Evolutionary conservation across 305 asterid species (phyloP).

Genomic region (Solanum hybrid): DNA sequence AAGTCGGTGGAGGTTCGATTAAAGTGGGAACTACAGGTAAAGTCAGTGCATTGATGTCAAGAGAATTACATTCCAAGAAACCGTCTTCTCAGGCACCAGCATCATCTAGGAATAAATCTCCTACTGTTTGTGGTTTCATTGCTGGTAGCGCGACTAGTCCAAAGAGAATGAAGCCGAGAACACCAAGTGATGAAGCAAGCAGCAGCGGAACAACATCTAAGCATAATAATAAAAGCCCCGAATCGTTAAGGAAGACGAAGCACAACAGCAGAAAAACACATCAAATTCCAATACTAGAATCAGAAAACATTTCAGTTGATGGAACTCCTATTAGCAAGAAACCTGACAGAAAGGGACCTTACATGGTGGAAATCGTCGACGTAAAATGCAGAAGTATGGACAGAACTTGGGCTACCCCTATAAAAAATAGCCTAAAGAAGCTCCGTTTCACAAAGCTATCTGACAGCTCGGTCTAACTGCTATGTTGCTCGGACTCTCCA

Average conservation of each 20-base stretch:
- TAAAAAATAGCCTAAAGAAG: slow-evolving; percentile 18
- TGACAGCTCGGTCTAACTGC: neutral
- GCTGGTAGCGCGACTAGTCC: slow-evolving; percentile 23
- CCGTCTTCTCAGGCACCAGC: slow-evolving; percentile 26
- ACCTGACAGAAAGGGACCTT: slow-evolving; percentile 9
- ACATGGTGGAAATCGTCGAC: slow-evolving; percentile 14
- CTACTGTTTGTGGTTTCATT: slow-evolving; percentile 16
- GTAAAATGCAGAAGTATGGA: slow-evolving; percentile 13
- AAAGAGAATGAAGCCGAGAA: slow-evolving; percentile 25
- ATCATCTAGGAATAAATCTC: slow-evolving; percentile 2
- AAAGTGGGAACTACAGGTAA: slow-evolving; percentile 73
- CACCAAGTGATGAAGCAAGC: slow-evolving; percentile 19
- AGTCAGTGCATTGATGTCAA: slow-evolving; percentile 66
- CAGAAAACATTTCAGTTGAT: slow-evolving; percentile 10
- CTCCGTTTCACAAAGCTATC: slow-evolving; percentile 21
- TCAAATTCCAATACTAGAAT: slow-evolving; percentile 12
- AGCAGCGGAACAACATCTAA: slow-evolving; percentile 5
- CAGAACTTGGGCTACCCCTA: slow-evolving; percentile 14
- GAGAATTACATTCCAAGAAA: slow-evolving; percentile 50
- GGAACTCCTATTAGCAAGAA: slow-evolving; percentile 16
- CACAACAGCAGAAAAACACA: slow-evolving; percentile 10
- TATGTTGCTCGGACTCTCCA: neutral
- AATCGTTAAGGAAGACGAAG: neutral
- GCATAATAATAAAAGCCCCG: slow-evolving; percentile 7
- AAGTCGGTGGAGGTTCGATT: slow-evolving; percentile 79